A percentile compares a stretch with the other conserved stretches of the same genome.
phyloP scores from a whole-genome alignment of 2,329 filamentous ascomycete species.

The Penicillium griseofulvum region DNA sequence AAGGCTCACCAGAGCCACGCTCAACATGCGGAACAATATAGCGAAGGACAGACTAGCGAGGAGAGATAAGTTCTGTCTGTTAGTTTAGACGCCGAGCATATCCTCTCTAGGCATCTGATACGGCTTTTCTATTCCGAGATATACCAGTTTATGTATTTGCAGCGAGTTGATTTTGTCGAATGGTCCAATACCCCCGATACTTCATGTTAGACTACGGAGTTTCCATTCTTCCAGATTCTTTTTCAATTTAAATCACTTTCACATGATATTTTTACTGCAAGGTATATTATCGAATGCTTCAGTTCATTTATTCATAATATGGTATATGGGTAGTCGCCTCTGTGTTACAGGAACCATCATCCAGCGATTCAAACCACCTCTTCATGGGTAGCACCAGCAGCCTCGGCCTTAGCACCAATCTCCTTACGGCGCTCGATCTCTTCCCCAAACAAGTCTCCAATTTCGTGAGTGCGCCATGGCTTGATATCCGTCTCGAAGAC shows the following conservation, averaged over 20 bases:
- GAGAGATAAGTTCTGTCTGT: constrained; percentile 7
- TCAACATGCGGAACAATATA: constrained; percentile 20
- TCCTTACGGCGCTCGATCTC: constrained; percentile 24
- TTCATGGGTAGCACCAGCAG: constrained; percentile 10
- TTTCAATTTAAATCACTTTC: too few species aligned
- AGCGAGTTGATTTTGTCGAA: too few species aligned
- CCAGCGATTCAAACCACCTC: constrained; percentile 17
- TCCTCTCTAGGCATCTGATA: too few species aligned
- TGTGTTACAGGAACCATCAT: not conserved
- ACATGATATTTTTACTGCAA: too few species aligned
- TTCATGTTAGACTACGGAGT: too few species aligned
- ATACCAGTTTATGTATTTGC: too few species aligned
- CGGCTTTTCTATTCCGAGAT: too few species aligned
- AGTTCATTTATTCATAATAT: not conserved
- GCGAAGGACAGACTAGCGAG: constrained; percentile 16
- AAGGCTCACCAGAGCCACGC: constrained; percentile 10
- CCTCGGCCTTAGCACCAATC: not conserved
- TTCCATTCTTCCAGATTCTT: too few species aligned
- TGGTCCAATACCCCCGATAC: too few species aligned
- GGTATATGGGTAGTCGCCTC: not conserved
- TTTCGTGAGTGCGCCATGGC: constrained; percentile 29
- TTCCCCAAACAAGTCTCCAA: constrained; percentile 26
- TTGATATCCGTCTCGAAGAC: constrained; percentile 54
- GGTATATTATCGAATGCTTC: not conserved
- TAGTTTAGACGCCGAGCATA: too few species aligned